Evolutionary conservation across 805 yeast species (phyloP), one percentile per base, ranked within the genome.

Genomic region (Hanseniaspora occidentalis): DNA sequence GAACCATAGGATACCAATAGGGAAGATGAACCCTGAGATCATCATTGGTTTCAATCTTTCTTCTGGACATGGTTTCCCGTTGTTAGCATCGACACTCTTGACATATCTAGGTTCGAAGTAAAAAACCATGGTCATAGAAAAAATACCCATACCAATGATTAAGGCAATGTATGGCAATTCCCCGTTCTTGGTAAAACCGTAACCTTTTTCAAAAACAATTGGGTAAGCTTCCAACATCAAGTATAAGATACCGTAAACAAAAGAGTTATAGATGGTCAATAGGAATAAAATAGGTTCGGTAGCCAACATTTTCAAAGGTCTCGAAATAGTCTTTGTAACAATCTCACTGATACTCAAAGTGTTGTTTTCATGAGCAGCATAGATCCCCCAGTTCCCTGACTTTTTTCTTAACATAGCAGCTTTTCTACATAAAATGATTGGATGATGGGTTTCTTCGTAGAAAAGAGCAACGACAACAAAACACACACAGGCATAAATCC

Each of bases 371-470:
- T 78, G 85, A 7, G 84, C 77, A 22, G 94, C 85, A 50, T 75
- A 80, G 38, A 83, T 74, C 34, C 82, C 82, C 92, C 92, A 82
- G 62, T 79, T 84, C 16, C 84, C 82, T 10, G 89, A 83, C 47
- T 75, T 63, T 49, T 70, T 64, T 50, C 86, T 71, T 53, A 84
- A 65, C 36, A 58, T 62, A 39, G 65, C 64, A 3, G 94, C 94
- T 60, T 81, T 81, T 16, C 65, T 50, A 17, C 68, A 73, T 43
- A 83, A 58, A 39, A 84, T 67, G 9, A 75, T 65, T 14, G 86
- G 84, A 48, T 78, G 82, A 53, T 82, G 85, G 1, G 85, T 75
- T 60, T 84, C 95, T 40, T 68, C 70, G 44, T 64, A 64, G 43
- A 74, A 65, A 1, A 52, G 17, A 3, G 42, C 40, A n/a, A 80